Base-by-base conservation (phyloP, 139 green algal genomes). In the Deuterostichococcus epilithicus region DNA sequence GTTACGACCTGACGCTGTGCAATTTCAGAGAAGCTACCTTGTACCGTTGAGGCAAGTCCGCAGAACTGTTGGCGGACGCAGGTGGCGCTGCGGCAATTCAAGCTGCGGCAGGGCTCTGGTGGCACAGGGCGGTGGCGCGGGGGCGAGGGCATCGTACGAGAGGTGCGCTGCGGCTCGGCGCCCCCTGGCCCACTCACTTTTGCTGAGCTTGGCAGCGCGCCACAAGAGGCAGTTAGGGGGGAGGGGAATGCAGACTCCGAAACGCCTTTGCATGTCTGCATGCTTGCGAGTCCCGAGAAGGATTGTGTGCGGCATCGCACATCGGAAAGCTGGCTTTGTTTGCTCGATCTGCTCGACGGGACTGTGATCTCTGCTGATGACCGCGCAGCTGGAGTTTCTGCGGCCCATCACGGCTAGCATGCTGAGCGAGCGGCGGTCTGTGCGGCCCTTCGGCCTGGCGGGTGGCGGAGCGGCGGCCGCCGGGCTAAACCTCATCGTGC, bases 141-240 rank as follows among this genome's bases (percentile, higher is more conserved):
- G 4, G 95, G 95, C 25, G 92, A 98, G 39, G 95, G 95, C 28
- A 87, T 98, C 15, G 77, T 94, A 0, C 83, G 96, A 22, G 93
- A 97, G 87, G 88, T 94, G 72, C 26, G 76, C 20, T 60, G 6
- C 20, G 33, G 23, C 26, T 30, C 22, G 26, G 26, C 18, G 28
- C 3, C 18, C 10, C 28, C 10, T 23, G 8, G 13, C 8, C 42
- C 42, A 52, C 8, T 52, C 10, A 8, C 8, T 52, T 13, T 23
- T 23, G 10, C 8, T 52, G 42, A 8, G 13, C 42, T 52, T 13
- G 42, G 10, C 42, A 52, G 13, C 8, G 42, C 42, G 42, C 42
- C 13, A 52, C 42, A 52, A 52, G 10, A 8, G 13, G 42, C 42
- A 52, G n/a, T n/a, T n/a, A n/a, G n/a, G n/a, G n/a, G n/a, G n/a